phyloP scores from a whole-genome alignment of 2,329 filamentous ascomycete species.

The Sporothrix brunneoviolacea region DNA sequence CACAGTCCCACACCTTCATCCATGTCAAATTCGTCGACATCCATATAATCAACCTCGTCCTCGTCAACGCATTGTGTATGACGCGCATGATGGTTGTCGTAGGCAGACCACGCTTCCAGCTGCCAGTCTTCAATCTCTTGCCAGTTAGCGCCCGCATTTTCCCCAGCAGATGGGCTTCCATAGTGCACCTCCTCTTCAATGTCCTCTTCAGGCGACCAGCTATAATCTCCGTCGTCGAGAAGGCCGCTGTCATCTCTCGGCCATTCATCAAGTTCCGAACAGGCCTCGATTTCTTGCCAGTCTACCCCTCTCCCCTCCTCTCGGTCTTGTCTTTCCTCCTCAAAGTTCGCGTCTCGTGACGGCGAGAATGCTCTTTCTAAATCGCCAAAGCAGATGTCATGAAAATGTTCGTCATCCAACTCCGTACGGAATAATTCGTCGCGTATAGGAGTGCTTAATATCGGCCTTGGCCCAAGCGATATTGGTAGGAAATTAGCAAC shows the following conservation, averaged over 20 bases:
- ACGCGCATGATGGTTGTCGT: neutral
- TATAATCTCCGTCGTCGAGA: neutral
- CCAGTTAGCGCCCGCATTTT: neutral
- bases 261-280: neutral
- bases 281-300: conserved; percentile 15
- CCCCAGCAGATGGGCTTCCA: too few species aligned
- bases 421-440: neutral
- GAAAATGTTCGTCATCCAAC: neutral
- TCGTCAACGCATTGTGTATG: neutral
- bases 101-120: conserved; percentile 7
- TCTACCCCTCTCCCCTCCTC: neutral
- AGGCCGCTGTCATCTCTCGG: neutral
- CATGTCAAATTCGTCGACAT: neutral
- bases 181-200: too few species aligned
- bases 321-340: neutral
- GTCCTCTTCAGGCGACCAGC: neutral
- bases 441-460: neutral
- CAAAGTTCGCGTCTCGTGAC: neutral
- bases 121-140: conserved; percentile 7
- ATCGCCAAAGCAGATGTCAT: conserved; percentile 1
- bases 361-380: neutral
- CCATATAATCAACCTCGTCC: conserved; percentile 1
- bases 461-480: too few species aligned
- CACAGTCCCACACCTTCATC: conserved; percentile 7
- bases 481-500: too few species aligned